Evolutionary conservation across 768 basidiomycete genomes (phyloP), one percentile per base, ranked within the genome.

Genomic region (Pilatotrama ljubarskyi): DNA sequence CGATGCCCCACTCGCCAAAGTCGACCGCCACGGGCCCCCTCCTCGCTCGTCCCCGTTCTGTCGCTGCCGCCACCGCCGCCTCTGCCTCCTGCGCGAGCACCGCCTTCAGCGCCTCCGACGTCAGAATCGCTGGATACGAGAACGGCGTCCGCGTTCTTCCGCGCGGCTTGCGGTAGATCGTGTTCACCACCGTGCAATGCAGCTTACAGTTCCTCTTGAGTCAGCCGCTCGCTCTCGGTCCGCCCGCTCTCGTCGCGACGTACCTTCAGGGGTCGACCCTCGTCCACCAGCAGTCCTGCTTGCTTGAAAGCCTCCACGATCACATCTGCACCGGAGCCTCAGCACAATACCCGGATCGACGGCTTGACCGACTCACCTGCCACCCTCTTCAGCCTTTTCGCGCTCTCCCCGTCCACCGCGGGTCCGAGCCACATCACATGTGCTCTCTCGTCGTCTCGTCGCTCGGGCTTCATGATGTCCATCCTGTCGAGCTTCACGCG

Each of bases 381-480:
- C 8, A 81, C 72, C 5, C 49, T 49, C 29, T 64, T 70, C 14
- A 82, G 54, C 41, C 68, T 65, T 36, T 38, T 55, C 1, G 71
- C 72, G 10, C 74, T 69, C 26, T 74, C 72, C 10, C 65, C 64
- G 52, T 76, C 71, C 47, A 68, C 60, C 6, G 70, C 57, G 1
- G 87, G 85, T 1, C 83, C 84, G 11, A 80, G 62, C 75, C 80
- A 87, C 24, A 88, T 74, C 20, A 87, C 82, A 54, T 84, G 80
- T 5, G 84, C 84, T 42, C 75, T 64, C 66, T 75, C 65, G 18
- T 66, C 69, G 66, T 74, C 64, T 0, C 74, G 69, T 1, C 71
- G 61, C 5, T 77, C 73, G 0, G 78, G 74, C n/a, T 71, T 70
- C 80, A 82, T 78, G 51, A 85, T 77, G 47, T 83, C 74, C 69